These are phyloP conservation scores for Fusarium nematophilum DNA, from an alignment of 2,329 filamentous ascomycete genomes.

Conservation along the genomic window DNA sequence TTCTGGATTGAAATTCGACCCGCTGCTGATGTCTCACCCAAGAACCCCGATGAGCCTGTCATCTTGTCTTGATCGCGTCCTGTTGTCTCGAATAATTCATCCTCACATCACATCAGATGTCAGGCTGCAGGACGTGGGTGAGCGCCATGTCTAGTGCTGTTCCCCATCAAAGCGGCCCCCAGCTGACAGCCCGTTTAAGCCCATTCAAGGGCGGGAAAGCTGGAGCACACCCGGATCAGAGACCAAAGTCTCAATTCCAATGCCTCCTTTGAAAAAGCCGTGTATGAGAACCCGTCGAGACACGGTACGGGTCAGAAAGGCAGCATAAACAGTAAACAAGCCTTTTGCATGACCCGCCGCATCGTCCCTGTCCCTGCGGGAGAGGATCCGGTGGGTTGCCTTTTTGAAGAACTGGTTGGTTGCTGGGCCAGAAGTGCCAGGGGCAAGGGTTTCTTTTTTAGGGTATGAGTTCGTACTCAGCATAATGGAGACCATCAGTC, in stretches of 20 bases:
- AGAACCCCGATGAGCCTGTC: slow-evolving; percentile 10
- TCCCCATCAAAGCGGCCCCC: background rate
- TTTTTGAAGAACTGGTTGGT: slow-evolving; percentile 27
- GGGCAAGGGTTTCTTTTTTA: slow-evolving; percentile 28
- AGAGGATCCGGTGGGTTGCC: slow-evolving; percentile 26
- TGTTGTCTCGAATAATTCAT: slow-evolving; percentile 10
- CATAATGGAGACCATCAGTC: slow-evolving; percentile 21
- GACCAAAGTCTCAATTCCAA: slow-evolving; percentile 29
- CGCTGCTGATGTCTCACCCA: slow-evolving; percentile 21
- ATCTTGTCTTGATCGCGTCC: slow-evolving; percentile 21
- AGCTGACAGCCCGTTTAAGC: slow-evolving; percentile 1
- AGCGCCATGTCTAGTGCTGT: slow-evolving; percentile 11
- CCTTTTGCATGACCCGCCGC: slow-evolving; percentile 40
- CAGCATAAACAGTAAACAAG: slow-evolving; percentile 39
- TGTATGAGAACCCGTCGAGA: background rate
- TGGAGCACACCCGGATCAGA: slow-evolving; percentile 6
- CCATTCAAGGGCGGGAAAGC: slow-evolving; percentile 3
- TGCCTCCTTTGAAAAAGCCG: slow-evolving; percentile 3
- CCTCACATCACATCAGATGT: slow-evolving; percentile 5
- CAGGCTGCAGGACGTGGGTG: background rate
- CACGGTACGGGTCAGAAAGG: slow-evolving; percentile 20
- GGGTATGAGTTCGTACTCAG: slow-evolving; percentile 17
- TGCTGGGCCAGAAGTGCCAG: slow-evolving; percentile 25
- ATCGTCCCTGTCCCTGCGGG: slow-evolving; percentile 36
- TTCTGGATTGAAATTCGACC: background rate